These are phyloP conservation scores for Diplodia mutila DNA, from an alignment of 2,329 filamentous ascomycete genomes.

Conservation along the genomic window DNA sequence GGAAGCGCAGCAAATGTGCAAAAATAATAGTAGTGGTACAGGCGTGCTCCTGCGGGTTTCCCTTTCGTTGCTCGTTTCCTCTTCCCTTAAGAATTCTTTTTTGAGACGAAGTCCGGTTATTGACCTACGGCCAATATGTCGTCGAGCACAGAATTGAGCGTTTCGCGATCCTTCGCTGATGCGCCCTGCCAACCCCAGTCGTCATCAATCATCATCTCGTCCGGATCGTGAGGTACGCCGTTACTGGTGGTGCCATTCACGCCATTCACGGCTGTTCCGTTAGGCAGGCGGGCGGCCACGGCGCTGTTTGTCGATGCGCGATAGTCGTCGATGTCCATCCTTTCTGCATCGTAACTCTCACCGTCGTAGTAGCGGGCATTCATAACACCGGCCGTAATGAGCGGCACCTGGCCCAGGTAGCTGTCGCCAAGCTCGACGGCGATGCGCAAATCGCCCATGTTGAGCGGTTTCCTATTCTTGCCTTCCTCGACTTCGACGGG, in stretches of 20 bases:
- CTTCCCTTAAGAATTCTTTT: not conserved
- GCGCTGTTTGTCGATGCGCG: not conserved
- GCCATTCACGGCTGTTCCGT: constrained; percentile 30
- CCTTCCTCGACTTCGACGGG: constrained; percentile 81
- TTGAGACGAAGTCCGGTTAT: not conserved
- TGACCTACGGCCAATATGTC: constrained; percentile 25
- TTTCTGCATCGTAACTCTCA: constrained; percentile 29
- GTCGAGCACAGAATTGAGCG: constrained; percentile 31
- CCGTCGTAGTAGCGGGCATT: constrained; percentile 68
- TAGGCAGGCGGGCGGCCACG: constrained; percentile 17
- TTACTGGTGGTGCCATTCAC: constrained; percentile 27
- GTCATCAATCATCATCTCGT: constrained; percentile 42
- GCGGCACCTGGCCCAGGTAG: constrained; percentile 76
- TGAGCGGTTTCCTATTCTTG: constrained; percentile 70
- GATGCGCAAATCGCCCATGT: constrained; percentile 77
- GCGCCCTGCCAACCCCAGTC: constrained; percentile 46
- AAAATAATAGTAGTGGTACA: not conserved
- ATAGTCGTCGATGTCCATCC: constrained; percentile 23
- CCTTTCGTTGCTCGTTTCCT: not conserved
- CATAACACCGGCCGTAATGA: constrained; percentile 71
- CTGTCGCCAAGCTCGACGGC: constrained; percentile 76
- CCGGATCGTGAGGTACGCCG: constrained; percentile 34
- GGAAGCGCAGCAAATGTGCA: not conserved
- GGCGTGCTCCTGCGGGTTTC: not conserved
- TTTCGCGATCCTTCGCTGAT: constrained; percentile 33